Evolutionary conservation across 768 basidiomycete genomes (phyloP), one percentile per base, ranked within the genome.

Genomic region (Pisolithus microcarpus): DNA sequence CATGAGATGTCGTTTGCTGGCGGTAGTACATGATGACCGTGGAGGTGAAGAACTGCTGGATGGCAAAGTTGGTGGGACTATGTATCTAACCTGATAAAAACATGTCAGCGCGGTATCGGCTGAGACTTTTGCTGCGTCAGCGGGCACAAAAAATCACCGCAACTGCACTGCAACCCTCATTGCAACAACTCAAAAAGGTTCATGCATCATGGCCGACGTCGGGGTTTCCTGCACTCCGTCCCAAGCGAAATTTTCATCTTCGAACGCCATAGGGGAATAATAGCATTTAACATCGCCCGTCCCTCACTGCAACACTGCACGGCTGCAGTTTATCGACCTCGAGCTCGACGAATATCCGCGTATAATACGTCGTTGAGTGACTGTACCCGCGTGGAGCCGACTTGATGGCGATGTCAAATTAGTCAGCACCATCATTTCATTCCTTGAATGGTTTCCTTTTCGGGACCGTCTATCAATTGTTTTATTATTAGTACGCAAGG

Each of bases 1-100:
- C 43, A 7, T 56, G 39, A 11, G 56, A 53, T 15, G 52, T 51
- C 23, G 51, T 31, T 19, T 52, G 54, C n/a, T 50, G 56, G 28
- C 43, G 50, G 39, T 56, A 46, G 45, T 56, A 58, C 55, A 58
- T 56, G 16, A 23, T 8, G 34, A 38, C 26, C 21, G 38, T 39
- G 42, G 54, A 47, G 52, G 23, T 24, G 43, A 34, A 46, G 46
- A 46, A 26, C 5, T 4, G 26, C 28, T 31, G 18, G 23, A 24
- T 10, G 44, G 28, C 54, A 58, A 57, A 57, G 61, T 46, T 49
- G 40, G 55, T 56, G 55, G 51, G 24, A 18, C 11, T 36, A n/a
- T n/a, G n/a, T n/a, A 48, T 28, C 49, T 50, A 30, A 43, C 38
- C 21, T 51, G 48, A 38, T 21, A 28, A 54, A 44, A 46, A 19